A percentile compares a stretch with the other conserved stretches of the same genome.
phyloP scores from a whole-genome alignment of 2,329 filamentous ascomycete genomes.

The Nemania sp. region DNA sequence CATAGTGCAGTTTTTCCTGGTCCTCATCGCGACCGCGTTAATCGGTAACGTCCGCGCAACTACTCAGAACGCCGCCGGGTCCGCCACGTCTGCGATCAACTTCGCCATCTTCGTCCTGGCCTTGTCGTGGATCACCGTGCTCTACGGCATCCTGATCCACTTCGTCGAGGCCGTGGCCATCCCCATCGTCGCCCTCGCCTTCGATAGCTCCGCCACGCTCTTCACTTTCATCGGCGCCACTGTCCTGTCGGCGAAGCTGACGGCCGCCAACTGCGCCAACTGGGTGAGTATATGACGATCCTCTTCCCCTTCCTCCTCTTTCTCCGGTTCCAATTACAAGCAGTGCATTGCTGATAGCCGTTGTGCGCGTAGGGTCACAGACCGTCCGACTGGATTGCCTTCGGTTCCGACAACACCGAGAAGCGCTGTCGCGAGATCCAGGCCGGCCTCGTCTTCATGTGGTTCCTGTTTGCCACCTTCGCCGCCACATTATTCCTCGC shows the following conservation, averaged over 20 bases:
- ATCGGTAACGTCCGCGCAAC: constrained; percentile 62
- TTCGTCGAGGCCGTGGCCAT: constrained; percentile 34
- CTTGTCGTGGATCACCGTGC: constrained; percentile 66
- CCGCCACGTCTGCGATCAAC: constrained; percentile 57
- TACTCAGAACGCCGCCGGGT: constrained; percentile 50
- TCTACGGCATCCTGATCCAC: constrained; percentile 47
- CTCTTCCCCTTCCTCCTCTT: neutral
- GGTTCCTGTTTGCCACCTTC: constrained; percentile 73
- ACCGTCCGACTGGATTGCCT: constrained; percentile 61
- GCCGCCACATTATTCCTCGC: constrained; percentile 60
- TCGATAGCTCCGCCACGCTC: constrained; percentile 55
- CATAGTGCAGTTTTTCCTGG: constrained; percentile 54
- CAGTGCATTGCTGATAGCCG: neutral
- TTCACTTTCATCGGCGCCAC: constrained; percentile 74
- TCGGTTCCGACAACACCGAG: constrained; percentile 60
- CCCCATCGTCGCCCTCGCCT: constrained; percentile 33
- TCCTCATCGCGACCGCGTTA: constrained; percentile 58
- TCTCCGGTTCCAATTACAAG: neutral
- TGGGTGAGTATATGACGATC: constrained; percentile 46
- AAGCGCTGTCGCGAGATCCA: constrained; percentile 77
- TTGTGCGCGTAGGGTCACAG: constrained; percentile 45
- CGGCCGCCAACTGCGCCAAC: constrained; percentile 70
- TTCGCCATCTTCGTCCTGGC: constrained; percentile 72
- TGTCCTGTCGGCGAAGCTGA: constrained; percentile 71
- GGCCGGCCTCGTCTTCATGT: constrained; percentile 75